Percentiles rank a stretch among this genome's conserved stretches.
phyloP scores from a whole-genome alignment of 345 rosid species.

The Mangifera indica region DNA sequence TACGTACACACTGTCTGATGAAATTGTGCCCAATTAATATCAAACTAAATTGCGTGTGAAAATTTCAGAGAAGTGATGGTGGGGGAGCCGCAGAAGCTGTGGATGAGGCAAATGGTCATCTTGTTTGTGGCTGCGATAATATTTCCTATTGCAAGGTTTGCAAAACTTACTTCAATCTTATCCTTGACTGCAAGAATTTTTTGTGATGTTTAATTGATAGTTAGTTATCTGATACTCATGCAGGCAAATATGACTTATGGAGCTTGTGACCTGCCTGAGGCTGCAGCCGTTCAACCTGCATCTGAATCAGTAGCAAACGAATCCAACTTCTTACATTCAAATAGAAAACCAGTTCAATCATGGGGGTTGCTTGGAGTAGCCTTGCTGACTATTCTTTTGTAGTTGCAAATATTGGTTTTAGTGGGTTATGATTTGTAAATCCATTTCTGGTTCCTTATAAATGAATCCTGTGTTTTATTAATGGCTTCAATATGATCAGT shows the following conservation, averaged over 20 bases:
- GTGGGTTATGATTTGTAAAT: neutral
- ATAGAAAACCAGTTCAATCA: slow-evolving; percentile 12
- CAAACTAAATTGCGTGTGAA: neutral
- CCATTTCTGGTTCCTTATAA: too few species aligned
- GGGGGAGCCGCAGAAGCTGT: slow-evolving; percentile 78
- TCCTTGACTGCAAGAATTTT: neutral
- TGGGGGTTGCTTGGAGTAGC: slow-evolving; percentile 20
- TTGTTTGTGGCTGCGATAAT: slow-evolving; percentile 69
- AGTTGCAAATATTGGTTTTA: slow-evolving; percentile 2
- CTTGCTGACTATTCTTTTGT: slow-evolving; percentile 18
- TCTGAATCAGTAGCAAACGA: slow-evolving; percentile 17
- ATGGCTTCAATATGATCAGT: neutral
- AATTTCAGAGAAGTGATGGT: slow-evolving; percentile 72
- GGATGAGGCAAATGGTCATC: slow-evolving; percentile 70
- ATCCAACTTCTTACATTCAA: slow-evolving; percentile 34
- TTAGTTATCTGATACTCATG: neutral
- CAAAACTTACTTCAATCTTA: neutral
- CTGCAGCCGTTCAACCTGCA: slow-evolving; percentile 12
- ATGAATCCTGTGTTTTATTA: neutral
- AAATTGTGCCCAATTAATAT: neutral
- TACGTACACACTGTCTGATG: slow-evolving; percentile 39
- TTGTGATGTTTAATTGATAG: neutral
- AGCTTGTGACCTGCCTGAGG: slow-evolving; percentile 33
- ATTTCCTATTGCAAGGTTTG: slow-evolving; percentile 67
- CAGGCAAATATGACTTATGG: slow-evolving; percentile 55